Evolutionary conservation across 2,329 filamentous ascomycete genomes (phyloP), one percentile per base, ranked within the genome.

Genomic region (Claviceps africana): DNA sequence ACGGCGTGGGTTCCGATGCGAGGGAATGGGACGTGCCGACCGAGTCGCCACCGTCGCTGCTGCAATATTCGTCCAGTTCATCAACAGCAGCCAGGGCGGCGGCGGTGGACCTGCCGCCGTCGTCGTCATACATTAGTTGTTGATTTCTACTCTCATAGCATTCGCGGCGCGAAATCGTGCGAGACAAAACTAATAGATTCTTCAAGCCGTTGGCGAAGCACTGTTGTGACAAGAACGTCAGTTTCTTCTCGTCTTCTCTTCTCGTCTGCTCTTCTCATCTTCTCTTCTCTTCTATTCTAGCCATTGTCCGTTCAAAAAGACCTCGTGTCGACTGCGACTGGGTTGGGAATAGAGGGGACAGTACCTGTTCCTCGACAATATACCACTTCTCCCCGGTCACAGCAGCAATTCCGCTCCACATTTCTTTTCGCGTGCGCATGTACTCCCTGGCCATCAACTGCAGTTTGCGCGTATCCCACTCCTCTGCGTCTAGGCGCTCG

Each of bases 141-240:
- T 62, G 55, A 52, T 59, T 63, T 57, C 62, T 62, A 54, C 61
- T 69, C 67, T 76, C 76, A 59, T 78, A 69, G 55, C 78, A 79
- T 70, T 82, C 82, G 61, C 82, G 82, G 57, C 82, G 79, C 54
- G 78, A 74, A 53, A 78, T 80, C 52, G 82, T 77, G 56, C 85
- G 79, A 57, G 82, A 76, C 50, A 81, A 79, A 59, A 82, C 81
- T 64, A 85, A 82, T 53, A 93, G 76, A 66, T 87, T 89, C 70
- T 89, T 91, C 60, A 91, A 72, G 37, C 88, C 87, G 62, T 85
- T 86, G 65, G 85, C 82, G 82, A 93, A 87, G 69, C 85, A 88
- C 86, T 91, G 58, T 47, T 22, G 33, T 28, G 13, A 33, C 21
- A 42, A 22, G 19, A n/a, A 44, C 30, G 43, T 19, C 2, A 30